These are phyloP conservation scores for Gardenia jasminoides DNA, from an alignment of 257 asterid species.

Conservation along the genomic window DNA sequence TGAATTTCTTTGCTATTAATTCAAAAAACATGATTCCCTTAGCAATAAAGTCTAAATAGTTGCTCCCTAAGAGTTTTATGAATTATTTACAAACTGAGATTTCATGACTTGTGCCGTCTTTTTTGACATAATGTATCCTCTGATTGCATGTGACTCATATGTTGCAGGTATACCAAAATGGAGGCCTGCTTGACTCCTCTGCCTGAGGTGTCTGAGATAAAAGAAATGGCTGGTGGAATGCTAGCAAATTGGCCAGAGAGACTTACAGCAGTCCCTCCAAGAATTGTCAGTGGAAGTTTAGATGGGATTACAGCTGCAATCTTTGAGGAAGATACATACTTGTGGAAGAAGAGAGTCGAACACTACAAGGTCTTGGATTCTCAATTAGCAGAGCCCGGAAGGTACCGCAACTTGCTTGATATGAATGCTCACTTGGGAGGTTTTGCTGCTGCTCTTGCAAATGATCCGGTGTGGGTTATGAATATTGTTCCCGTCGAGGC, in stretches of 20 bases:
- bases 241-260: slow-evolving; percentile 82
- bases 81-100: neutral
- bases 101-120: neutral
- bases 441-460: slow-evolving; percentile 79
- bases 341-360: slow-evolving; percentile 71
- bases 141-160: no score
- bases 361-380: slow-evolving; percentile 65
- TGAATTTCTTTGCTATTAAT: neutral
- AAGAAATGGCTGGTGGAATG: slow-evolving; percentile 65
- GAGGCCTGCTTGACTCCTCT: slow-evolving; percentile 81
- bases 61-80: neutral
- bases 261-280: slow-evolving; percentile 68
- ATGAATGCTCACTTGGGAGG: slow-evolving; percentile 92
- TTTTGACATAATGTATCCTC: neutral
- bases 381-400: slow-evolving; percentile 76
- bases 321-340: slow-evolving; percentile 43
- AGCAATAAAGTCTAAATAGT: neutral
- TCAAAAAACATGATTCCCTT: neutral
- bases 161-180: slow-evolving; percentile 78
- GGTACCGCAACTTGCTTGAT: slow-evolving; percentile 85
- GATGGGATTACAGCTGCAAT: slow-evolving; percentile 49
- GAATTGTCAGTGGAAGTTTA: slow-evolving; percentile 55
- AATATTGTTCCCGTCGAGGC: slow-evolving; percentile 72
- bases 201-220: slow-evolving; percentile 66
- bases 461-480: slow-evolving; percentile 90